Percentiles rank a stretch among this genome's conserved stretches.
Evolutionary conservation across 1,139 yeast species (phyloP).

Genomic region (Suhomyces coccinellae): DNA sequence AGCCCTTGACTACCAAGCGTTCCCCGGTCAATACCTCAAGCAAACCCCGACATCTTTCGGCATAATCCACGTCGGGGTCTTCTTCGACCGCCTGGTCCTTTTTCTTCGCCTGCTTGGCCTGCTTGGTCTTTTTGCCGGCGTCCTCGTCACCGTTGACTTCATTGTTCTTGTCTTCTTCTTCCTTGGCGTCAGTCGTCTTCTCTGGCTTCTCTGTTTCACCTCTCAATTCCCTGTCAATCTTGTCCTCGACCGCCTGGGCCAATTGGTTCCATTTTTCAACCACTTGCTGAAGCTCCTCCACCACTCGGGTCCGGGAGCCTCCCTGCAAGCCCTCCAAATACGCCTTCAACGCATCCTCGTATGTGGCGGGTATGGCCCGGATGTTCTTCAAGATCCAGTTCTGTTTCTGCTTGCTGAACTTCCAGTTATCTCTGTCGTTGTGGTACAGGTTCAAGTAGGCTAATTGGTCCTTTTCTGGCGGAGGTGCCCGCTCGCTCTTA

Average conservation of each 20-base stretch:
- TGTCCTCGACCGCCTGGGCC: conserved; percentile 42
- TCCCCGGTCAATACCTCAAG: conserved; percentile 40
- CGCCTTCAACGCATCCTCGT: conserved; percentile 51
- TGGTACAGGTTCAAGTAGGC: conserved; percentile 68
- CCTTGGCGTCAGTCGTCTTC: conserved; percentile 12
- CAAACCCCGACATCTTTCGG: conserved; percentile 44
- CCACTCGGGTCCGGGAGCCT: conserved; percentile 61
- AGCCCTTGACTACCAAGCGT: conserved; percentile 35
- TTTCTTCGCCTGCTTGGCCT: conserved; percentile 8
- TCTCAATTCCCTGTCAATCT: conserved; percentile 35
- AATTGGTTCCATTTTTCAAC: conserved; percentile 59
- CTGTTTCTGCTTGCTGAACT: conserved; percentile 91
- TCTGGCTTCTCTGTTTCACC: conserved; percentile 17
- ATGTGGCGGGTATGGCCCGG: conserved; percentile 53
- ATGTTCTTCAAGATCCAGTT: conserved; percentile 85
- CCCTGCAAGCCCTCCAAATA: conserved; percentile 77
- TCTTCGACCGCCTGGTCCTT: conserved; percentile 15
- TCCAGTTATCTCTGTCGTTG: conserved; percentile 70
- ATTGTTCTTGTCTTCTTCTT: conserved; percentile 16
- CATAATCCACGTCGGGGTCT: conserved; percentile 36
- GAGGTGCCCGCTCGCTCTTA: conserved; percentile 69
- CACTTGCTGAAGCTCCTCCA: conserved; percentile 50
- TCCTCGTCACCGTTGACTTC: too few relatives aligned
- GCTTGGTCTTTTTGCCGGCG: conserved; percentile 19
- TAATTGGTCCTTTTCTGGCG: conserved; percentile 81